Percentiles rank a stretch among this genome's conserved stretches.
phyloP scores from a whole-genome alignment of 306 rosid genomes.

The Spatholobus suberectus region DNA sequence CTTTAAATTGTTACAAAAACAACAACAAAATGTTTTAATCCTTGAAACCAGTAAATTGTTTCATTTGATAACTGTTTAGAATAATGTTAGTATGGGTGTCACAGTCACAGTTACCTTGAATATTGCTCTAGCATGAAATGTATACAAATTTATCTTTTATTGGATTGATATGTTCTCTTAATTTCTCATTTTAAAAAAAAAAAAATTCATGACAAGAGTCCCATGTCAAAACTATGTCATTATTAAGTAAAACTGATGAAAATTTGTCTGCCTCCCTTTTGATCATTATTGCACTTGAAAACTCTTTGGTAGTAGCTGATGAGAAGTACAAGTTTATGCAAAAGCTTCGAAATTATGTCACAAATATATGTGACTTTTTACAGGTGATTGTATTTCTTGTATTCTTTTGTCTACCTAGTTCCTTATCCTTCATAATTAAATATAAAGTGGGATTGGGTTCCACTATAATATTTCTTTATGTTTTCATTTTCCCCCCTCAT shows the following conservation, averaged over 20 bases:
- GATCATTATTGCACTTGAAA: constrained; percentile 83
- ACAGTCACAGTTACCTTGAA: not conserved
- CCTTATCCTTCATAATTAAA: constrained; percentile 5
- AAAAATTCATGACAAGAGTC: constrained; percentile 64
- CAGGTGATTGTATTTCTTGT: constrained; percentile 62
- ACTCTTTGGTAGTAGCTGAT: constrained; percentile 69
- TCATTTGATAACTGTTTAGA: not conserved
- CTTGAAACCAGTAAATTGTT: too few species aligned
- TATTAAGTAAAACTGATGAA: constrained; percentile 70
- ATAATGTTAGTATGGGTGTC: not conserved
- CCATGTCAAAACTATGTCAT: constrained; percentile 67
- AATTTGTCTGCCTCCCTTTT: constrained; percentile 76
- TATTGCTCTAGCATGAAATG: not conserved
- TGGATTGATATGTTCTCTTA: not conserved
- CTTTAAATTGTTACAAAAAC: too few species aligned
- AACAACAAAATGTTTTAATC: too few species aligned
- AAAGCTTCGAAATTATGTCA: constrained; percentile 77
- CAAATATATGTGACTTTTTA: constrained; percentile 82
- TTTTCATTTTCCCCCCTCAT: not conserved
- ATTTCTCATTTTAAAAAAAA: not conserved
- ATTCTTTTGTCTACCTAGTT: constrained; percentile 25
- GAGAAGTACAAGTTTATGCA: constrained; percentile 91
- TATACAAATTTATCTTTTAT: not conserved
- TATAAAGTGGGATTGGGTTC: not conserved
- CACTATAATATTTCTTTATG: not conserved